Conservation (phyloP, 768 basidiomycete species). For the Mycena venus region DNA sequence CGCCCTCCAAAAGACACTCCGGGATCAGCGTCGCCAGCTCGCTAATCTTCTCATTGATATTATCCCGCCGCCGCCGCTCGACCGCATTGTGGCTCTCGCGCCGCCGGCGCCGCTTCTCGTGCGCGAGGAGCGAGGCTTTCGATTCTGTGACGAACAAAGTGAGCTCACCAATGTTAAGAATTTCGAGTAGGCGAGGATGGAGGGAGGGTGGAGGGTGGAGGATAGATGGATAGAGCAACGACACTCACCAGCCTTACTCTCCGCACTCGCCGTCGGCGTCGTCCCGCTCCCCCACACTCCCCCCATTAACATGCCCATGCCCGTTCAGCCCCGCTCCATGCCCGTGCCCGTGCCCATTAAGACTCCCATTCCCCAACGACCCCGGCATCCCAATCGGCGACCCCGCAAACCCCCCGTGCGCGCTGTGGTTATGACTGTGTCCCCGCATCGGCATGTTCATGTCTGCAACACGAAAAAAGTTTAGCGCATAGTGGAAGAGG, state of each 20-base stretch:
- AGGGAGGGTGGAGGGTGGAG: background rate
- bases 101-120: conserved; percentile 85
- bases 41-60: conserved; percentile 95
- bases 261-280: background rate
- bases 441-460: too few species aligned
- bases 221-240: background rate
- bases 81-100: conserved; percentile 94
- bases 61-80: conserved; percentile 88
- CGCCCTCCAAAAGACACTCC: conserved; percentile 85
- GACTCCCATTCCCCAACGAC: background rate
- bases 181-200: background rate
- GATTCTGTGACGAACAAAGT: too few species aligned
- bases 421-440: too few species aligned
- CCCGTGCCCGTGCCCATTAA: background rate
- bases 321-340: background rate
- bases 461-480: too few species aligned
- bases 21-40: conserved; percentile 92
- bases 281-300: background rate
- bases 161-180: too few species aligned
- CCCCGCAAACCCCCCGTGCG: background rate
- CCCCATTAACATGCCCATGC: background rate
- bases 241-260: conserved; percentile 23
- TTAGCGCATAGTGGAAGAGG: too few species aligned
- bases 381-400: background rate
- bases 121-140: conserved; percentile 73